These are phyloP conservation scores for Tubosaeta sp. DNA, from an alignment of 768 basidiomycete genomes.

Conservation along the genomic window DNA sequence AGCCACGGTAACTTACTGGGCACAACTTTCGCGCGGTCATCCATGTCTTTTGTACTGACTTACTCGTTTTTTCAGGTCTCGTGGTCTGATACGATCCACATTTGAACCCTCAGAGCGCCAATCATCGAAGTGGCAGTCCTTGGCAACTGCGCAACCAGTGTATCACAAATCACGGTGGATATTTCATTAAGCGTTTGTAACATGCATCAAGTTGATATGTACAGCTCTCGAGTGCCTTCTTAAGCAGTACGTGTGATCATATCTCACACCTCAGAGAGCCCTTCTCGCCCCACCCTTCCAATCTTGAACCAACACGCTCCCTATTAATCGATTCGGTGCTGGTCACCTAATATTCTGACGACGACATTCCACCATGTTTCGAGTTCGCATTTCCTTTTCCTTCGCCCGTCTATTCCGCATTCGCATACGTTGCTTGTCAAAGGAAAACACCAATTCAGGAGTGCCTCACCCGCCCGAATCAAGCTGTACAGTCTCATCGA, in stretches of 20 bases:
- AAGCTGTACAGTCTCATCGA: neutral
- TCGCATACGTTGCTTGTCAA: conserved; percentile 7
- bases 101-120: neutral
- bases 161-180: neutral
- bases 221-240: conserved; percentile 3
- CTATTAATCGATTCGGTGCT: conserved; percentile 7
- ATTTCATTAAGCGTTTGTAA: neutral
- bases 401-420: conserved; percentile 18
- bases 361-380: conserved; percentile 9
- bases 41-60: neutral
- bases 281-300: neutral
- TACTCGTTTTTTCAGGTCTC: neutral
- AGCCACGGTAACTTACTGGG: neutral
- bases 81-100: neutral
- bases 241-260: neutral
- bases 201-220: neutral
- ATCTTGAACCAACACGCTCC: neutral
- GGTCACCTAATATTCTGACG: conserved; percentile 7
- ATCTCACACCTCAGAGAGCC: neutral
- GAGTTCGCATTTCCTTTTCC: conserved; percentile 10
- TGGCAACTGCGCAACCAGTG: neutral
- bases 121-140: neutral
- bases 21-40: neutral
- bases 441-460: neutral
- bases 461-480: neutral